Conservation (phyloP, 2,329 filamentous ascomycete genomes). For the Alternaria atra region DNA sequence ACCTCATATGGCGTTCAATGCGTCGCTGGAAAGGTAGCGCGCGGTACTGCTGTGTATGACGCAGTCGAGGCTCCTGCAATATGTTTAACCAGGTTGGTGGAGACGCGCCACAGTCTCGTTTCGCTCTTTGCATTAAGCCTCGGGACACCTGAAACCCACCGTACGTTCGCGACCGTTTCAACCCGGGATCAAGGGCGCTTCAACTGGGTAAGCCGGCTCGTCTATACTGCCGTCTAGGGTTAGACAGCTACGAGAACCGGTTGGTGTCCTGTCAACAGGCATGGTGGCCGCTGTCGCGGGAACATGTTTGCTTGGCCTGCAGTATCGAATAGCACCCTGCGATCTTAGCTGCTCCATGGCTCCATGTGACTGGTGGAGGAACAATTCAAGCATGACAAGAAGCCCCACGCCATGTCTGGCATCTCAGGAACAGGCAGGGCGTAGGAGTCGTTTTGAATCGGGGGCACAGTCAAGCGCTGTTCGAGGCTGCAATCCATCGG, state of each 20-base stretch:
- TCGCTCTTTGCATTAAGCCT: slow-evolving; percentile 31
- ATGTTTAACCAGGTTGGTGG: slow-evolving; percentile 22
- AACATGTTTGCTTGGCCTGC: slow-evolving; percentile 23
- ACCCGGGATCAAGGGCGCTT: slow-evolving; percentile 44
- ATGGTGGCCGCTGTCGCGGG: slow-evolving; percentile 38
- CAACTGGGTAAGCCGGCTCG: slow-evolving; percentile 33
- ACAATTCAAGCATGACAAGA: slow-evolving; percentile 30
- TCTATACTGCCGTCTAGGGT: slow-evolving; percentile 25
- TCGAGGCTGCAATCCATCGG: slow-evolving; percentile 27
- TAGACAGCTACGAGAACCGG: slow-evolving; percentile 22
- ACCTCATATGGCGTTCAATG: neutral
- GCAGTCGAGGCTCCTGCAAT: slow-evolving; percentile 24
- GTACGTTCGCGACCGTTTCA: slow-evolving; percentile 43
- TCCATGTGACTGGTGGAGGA: slow-evolving; percentile 40
- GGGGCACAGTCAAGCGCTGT: slow-evolving; percentile 31
- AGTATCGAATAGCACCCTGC: slow-evolving; percentile 30
- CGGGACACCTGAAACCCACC: slow-evolving; percentile 46
- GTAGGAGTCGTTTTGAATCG: slow-evolving; percentile 24
- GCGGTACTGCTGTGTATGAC: slow-evolving; percentile 4
- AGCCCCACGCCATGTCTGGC: slow-evolving; percentile 28
- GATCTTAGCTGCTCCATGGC: slow-evolving; percentile 19
- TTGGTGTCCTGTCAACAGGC: slow-evolving; percentile 21
- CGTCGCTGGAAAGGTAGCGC: neutral
- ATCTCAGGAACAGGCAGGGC: slow-evolving; percentile 24
- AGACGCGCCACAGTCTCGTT: slow-evolving; percentile 22